These are phyloP conservation scores for Hibiscus mutabilis DNA, from an alignment of 345 rosid species.

Conservation along the genomic window DNA sequence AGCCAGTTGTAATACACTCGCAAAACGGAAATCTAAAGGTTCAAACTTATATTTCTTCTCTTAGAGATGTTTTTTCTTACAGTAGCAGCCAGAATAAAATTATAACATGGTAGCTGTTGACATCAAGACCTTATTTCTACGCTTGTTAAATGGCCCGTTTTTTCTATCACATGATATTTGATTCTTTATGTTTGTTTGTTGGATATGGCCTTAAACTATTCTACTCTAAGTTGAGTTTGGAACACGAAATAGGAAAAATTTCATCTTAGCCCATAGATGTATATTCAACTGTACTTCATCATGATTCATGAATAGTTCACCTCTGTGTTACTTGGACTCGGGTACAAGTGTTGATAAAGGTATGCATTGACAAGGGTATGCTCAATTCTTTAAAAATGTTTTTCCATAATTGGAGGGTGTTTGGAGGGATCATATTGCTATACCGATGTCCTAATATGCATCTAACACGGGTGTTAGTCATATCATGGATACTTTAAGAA, in stretches of 20 bases:
- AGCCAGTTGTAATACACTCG: slow-evolving; percentile 48
- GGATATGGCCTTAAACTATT: background rate
- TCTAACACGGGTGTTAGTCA: too few species aligned
- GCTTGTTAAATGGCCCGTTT: background rate
- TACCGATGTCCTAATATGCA: too few species aligned
- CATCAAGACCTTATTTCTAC: background rate
- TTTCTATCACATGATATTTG: background rate
- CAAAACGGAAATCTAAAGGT: slow-evolving; percentile 35
- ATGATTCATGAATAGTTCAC: too few species aligned
- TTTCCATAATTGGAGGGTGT: too few species aligned
- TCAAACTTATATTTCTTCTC: background rate
- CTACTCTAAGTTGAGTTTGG: background rate
- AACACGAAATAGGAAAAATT: background rate
- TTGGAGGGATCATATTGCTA: too few species aligned
- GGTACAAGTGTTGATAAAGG: too few species aligned
- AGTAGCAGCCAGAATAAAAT: background rate
- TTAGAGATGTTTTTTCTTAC: background rate
- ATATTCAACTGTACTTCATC: too few species aligned
- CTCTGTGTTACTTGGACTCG: too few species aligned
- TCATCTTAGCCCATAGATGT: too few species aligned
- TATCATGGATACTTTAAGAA: too few species aligned
- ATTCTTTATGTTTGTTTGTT: background rate
- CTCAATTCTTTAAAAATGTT: too few species aligned
- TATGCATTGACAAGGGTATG: too few species aligned
- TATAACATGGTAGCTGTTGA: background rate